Evolutionary conservation across 2,329 filamentous ascomycete genomes (phyloP).

Genomic region (Epichloe aotearoae): DNA sequence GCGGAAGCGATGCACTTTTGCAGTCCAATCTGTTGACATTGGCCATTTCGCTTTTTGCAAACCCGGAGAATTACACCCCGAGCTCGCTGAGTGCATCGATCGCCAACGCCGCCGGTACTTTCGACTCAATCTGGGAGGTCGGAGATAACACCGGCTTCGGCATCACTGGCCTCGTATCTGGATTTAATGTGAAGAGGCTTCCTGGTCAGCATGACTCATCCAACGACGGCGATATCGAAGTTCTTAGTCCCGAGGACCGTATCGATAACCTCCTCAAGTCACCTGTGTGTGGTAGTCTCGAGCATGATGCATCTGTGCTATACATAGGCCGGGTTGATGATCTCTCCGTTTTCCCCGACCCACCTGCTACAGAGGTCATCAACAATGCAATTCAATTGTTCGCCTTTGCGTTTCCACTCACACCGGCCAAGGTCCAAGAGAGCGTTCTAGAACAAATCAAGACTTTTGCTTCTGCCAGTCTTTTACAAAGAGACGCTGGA

Average conservation of each 20-base stretch:
- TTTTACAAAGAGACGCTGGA: slow-evolving; percentile 72
- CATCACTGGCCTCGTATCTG: slow-evolving; percentile 70
- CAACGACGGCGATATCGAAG: slow-evolving; percentile 31
- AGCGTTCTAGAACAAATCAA: slow-evolving; percentile 90
- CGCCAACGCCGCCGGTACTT: slow-evolving; percentile 75
- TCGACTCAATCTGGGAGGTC: slow-evolving; percentile 91
- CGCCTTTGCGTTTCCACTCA: slow-evolving; percentile 78
- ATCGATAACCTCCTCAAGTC: slow-evolving; percentile 51
- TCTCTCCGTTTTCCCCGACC: slow-evolving; percentile 46
- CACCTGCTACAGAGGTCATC: slow-evolving; percentile 82
- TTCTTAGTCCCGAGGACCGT: slow-evolving; percentile 46
- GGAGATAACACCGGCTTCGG: slow-evolving; percentile 92
- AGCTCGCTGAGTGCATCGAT: slow-evolving; percentile 83
- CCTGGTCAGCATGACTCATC: slow-evolving; percentile 52
- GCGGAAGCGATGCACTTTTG: slow-evolving; percentile 71
- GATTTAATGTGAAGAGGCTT: slow-evolving; percentile 58
- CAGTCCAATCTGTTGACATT: slow-evolving; percentile 86
- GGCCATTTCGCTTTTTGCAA: slow-evolving; percentile 89
- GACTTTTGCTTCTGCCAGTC: slow-evolving; percentile 70
- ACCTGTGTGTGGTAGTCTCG: slow-evolving; percentile 69
- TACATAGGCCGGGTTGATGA: slow-evolving; percentile 45
- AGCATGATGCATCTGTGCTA: slow-evolving; percentile 76
- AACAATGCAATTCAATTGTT: slow-evolving; percentile 92
- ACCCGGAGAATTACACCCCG: slow-evolving; percentile 76
- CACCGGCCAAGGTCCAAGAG: slow-evolving; percentile 84